These are phyloP conservation scores for Exophiala sp. DNA, from an alignment of 2,329 filamentous ascomycete species.

Conservation along the genomic window DNA sequence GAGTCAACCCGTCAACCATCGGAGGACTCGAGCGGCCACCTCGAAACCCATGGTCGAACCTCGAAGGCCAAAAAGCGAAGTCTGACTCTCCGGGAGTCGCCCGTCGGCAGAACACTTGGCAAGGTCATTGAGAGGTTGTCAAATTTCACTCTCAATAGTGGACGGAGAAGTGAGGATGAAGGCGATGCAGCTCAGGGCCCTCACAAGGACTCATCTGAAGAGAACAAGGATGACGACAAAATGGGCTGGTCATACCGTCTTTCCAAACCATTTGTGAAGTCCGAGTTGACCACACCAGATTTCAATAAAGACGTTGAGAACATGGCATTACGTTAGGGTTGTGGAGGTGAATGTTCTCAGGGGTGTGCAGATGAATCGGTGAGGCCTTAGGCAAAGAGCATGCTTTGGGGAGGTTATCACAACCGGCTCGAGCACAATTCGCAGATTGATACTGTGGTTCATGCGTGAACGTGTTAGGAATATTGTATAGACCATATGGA, in stretches of 20 bases:
- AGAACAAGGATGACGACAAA: constrained; percentile 4
- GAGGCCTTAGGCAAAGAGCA: no score
- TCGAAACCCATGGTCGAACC: not conserved
- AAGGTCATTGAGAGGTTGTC: constrained; percentile 13
- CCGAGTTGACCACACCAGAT: constrained; percentile 24
- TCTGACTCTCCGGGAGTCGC: constrained; percentile 8
- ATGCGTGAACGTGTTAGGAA: no score
- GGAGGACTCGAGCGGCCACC: not conserved
- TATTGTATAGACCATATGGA: no score
- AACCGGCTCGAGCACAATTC: no score
- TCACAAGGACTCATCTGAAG: not conserved
- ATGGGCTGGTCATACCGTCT: constrained; percentile 19
- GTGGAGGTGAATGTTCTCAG: no score
- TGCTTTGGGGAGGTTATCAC: no score
- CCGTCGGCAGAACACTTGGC: constrained; percentile 12
- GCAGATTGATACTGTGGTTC: no score
- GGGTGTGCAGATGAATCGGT: no score
- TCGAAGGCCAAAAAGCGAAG: constrained; percentile 16
- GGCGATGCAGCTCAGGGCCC: not conserved
- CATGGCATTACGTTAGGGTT: constrained; percentile 1
- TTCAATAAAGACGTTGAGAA: constrained; percentile 19
- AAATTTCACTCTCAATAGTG: constrained; percentile 1
- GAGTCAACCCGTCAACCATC: not conserved
- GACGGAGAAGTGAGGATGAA: not conserved
- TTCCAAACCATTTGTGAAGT: constrained; percentile 23